Conservation (phyloP, 2,329 filamentous ascomycete species). For the Colletotrichum abscissum region DNA sequence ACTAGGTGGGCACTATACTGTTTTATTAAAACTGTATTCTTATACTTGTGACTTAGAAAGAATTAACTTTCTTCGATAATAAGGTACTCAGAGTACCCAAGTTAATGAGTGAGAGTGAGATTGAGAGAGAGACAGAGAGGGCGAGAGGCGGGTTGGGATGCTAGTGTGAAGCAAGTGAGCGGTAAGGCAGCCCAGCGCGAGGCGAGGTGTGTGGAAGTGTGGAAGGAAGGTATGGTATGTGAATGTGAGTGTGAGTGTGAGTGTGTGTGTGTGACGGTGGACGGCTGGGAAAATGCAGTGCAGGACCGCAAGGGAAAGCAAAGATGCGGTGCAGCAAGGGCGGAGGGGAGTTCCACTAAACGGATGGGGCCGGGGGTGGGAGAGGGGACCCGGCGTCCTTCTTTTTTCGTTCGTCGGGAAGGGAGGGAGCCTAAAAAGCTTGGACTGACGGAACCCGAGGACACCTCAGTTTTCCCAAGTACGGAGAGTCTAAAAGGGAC, state of each 20-base stretch:
- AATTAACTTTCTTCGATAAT: no score
- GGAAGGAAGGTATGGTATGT: no score
- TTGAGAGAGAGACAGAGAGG: background rate
- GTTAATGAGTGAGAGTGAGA: background rate
- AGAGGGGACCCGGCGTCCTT: slow-evolving; percentile 22
- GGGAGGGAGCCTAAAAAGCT: slow-evolving; percentile 32
- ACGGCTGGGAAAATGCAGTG: background rate
- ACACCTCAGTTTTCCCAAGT: background rate
- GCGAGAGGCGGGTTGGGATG: background rate
- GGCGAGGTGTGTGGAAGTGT: background rate
- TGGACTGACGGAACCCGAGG: slow-evolving; percentile 30
- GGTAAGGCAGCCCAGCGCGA: background rate
- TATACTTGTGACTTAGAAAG: no score
- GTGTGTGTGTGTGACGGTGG: background rate
- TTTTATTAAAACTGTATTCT: no score
- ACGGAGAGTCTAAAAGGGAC: background rate
- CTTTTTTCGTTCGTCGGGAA: slow-evolving; percentile 19
- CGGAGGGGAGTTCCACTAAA: slow-evolving; percentile 30
- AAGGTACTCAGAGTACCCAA: no score
- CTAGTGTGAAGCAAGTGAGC: background rate
- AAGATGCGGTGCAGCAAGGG: slow-evolving; percentile 17
- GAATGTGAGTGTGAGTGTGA: background rate
- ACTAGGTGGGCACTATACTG: no score
- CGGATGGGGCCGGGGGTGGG: slow-evolving; percentile 31
- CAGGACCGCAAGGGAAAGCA: background rate